Evolutionary conservation across 176 grass and related monocot genomes (phyloP).

Genomic region (Oryza coarctata): DNA sequence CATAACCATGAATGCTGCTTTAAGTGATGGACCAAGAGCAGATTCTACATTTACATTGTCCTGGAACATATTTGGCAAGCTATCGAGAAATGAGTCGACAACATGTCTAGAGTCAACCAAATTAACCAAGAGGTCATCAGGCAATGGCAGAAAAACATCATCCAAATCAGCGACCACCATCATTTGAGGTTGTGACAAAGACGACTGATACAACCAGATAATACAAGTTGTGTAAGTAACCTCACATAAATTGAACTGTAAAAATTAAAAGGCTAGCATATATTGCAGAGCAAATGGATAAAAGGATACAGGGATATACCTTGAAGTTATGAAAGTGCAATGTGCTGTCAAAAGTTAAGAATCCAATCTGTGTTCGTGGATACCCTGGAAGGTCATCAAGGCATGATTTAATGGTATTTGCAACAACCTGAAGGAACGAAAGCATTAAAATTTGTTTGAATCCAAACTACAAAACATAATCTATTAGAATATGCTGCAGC

Average conservation of each 20-base stretch:
- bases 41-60: conserved; percentile 88
- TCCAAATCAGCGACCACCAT: conserved; percentile 90
- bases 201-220: conserved; percentile 62
- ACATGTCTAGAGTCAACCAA: conserved; percentile 82
- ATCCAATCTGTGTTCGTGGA: conserved; percentile 90
- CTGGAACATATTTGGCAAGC: conserved; percentile 94
- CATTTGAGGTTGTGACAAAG: conserved; percentile 94
- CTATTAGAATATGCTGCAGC: background rate
- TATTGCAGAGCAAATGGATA: conserved; percentile 3
- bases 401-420: conserved; percentile 89
- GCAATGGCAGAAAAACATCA: conserved; percentile 85
- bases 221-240: conserved; percentile 26
- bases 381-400: conserved; percentile 80
- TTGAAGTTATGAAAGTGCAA: conserved; percentile 99
- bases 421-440: conserved; percentile 64
- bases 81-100: conserved; percentile 86
- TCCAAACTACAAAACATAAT: background rate
- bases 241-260: background rate
- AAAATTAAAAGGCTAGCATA: background rate
- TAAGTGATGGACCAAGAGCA: conserved; percentile 88
- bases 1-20: conserved; percentile 97
- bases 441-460: conserved; percentile 19
- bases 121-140: conserved; percentile 96
- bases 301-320: conserved; percentile 39
- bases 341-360: conserved; percentile 90